Evolutionary conservation across 2,329 filamentous ascomycete species (phyloP), one percentile per base, ranked within the genome.

Genomic region (Paracamarosporium sp.): DNA sequence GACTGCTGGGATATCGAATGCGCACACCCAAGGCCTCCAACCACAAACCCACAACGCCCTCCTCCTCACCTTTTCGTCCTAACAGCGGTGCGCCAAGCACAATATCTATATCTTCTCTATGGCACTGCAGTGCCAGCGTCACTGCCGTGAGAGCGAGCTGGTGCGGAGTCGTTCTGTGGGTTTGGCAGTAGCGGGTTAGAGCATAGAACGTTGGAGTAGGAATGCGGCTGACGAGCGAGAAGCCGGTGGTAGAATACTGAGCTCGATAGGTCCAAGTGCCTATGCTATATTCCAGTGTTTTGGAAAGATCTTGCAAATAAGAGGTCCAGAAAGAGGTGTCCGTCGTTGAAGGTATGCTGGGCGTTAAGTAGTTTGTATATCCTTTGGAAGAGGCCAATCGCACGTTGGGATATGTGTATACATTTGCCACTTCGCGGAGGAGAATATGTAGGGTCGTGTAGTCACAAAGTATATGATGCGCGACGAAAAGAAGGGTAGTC

Each of bases 11-110:
- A 22, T 52, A 51, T 3, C 12, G 28, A 8, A 57, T 54, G 1
- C 55, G 50, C 15, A 57, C 54, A 9, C 50, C 44, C 5, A 57
- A 17, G 4, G 55, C 50, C 22, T 57, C 36, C 9, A 57, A 30
- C n/a, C 54, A 57, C 1, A 57, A 45, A 1, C 55, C 55, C 4
- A 56, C 48, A 2, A 43, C 22, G 4, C 24, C 35, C 11, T 36
- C 36, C 8, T 57, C 50, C n/a, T 57, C 50, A 3, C 17, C 15
- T 5, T 45, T 15, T n/a, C 55, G 33, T 11, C 27, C 33, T 2
- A 57, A 22, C 31, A 50, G 54, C 3, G 55, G 55, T 2, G 36
- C 41, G n/a, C 55, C 55, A 6, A 57, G 17, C 3, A 38, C 12
- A 5, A 54, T 38, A 38, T 54, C 50, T 5, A 3, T 13, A 6